Base-by-base conservation (phyloP, 495 filamentous ascomycete genomes). In the Hypoxylon fuscum region DNA sequence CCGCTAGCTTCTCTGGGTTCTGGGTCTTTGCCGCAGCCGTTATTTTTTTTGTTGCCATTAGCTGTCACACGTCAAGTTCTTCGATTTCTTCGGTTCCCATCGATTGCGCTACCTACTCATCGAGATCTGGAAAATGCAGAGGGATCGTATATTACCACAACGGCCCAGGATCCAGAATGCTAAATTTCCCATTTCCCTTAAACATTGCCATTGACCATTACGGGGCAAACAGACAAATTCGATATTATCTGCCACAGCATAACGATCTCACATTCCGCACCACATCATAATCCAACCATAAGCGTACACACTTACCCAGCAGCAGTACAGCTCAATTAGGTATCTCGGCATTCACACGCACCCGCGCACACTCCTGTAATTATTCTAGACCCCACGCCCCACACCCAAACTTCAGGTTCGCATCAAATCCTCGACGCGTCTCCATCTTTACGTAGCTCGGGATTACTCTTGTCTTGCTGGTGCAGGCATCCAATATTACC, bases 171-270 rank as follows among this genome's bases (percentile, higher is more conserved):
- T 63, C 59, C 64, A 62, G 54, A 63, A 67, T 67, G 64, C 64
- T 49, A 72, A 61, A 55, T 61, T 68, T 64, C 66, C 64, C 58
- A 61, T 70, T 68, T 64, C 67, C 63, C 64, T 64, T 65, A 52
- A 62, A 62, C 66, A 70, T 70, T 68, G 58, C 67, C 67, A 72
- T 72, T 63, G 58, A 65, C 63, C 35, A 54, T 55, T 66, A 62
- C 69, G 54, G 44, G 59, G 57, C 56, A 72, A 60, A 69, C 55
- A 63, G 50, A 62, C 56, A 58, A 67, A 67, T 69, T 21, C 63
- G 59, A 70, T 61, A 38, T 51, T 62, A 49, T 8, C 25, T 27
- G 63, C 59, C 55, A 68, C 64, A 65, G 42, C 64, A 68, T 59
- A 48, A 55, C 64, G 38, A 56, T 59, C 45, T 51, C 50, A 48